Evolutionary conservation across 495 filamentous ascomycete genomes (phyloP).

Genomic region (Schizothecium vesticola): DNA sequence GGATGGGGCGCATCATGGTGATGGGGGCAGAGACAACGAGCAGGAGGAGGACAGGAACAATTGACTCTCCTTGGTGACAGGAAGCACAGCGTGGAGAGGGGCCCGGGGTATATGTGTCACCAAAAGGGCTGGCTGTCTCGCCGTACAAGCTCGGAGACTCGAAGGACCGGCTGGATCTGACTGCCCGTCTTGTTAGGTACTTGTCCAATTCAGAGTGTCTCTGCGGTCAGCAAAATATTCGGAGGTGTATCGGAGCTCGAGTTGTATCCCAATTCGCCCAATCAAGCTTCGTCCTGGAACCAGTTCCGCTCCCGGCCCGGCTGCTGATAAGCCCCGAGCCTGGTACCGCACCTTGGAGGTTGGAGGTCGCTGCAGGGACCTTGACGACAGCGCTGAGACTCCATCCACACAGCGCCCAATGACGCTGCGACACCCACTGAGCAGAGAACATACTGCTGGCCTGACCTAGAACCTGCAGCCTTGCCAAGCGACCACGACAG

Average conservation of each 20-base stretch:
- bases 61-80: not conserved
- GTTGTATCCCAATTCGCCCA: constrained; percentile 18
- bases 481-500: constrained; percentile 6
- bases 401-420: constrained; percentile 1
- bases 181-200: not conserved
- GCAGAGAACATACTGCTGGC: not conserved
- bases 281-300: constrained; percentile 14
- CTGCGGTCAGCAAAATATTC: constrained; percentile 12
- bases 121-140: not conserved
- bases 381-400: not conserved
- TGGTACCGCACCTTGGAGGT: too few relatives aligned
- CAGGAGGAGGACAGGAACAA: not conserved
- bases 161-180: not conserved
- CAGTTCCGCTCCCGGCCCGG: not conserved
- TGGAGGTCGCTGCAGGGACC: not conserved
- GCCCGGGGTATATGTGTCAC: not conserved
- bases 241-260: constrained; percentile 31
- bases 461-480: constrained; percentile 1
- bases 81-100: not conserved
- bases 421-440: not conserved
- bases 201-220: not conserved
- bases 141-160: not conserved
- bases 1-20: constrained; percentile 25
- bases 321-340: constrained; percentile 9
- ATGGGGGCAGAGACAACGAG: not conserved